A percentile compares a stretch with the other conserved stretches of the same genome.
Conservation (phyloP, 2,329 filamentous ascomycete genomes). For the Fusarium virguliforme region DNA sequence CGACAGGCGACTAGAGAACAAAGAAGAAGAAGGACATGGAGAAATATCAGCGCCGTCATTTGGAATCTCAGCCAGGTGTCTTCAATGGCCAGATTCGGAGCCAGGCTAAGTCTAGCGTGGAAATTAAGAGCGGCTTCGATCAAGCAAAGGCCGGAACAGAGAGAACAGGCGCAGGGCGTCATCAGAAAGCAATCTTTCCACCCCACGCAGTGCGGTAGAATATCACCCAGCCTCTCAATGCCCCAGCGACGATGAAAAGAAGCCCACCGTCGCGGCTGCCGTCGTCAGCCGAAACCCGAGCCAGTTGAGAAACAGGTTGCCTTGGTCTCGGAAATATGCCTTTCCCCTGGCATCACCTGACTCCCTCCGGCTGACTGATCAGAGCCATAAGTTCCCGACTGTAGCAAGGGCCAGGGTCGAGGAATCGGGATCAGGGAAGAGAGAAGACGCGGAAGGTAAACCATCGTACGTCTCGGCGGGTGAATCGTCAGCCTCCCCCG, state of each 20-base stretch:
- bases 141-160: slow-evolving; percentile 43
- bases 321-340: not conserved
- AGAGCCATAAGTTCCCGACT: not conserved
- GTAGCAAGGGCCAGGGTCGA: slow-evolving; percentile 28
- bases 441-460: slow-evolving; percentile 26
- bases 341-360: not conserved
- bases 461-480: slow-evolving; percentile 63
- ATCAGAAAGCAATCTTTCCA: slow-evolving; percentile 14
- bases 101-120: slow-evolving; percentile 51
- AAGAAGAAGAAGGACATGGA: slow-evolving; percentile 58
- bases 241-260: slow-evolving; percentile 11
- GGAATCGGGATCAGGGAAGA: slow-evolving; percentile 7
- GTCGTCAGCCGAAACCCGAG: not conserved
- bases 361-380: not conserved
- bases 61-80: slow-evolving; percentile 48
- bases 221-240: not conserved
- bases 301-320: slow-evolving; percentile 20
- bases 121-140: slow-evolving; percentile 34
- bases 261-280: slow-evolving; percentile 30
- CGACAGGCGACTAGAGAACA: slow-evolving; percentile 61
- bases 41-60: slow-evolving; percentile 55
- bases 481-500: slow-evolving; percentile 73
- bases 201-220: not conserved
- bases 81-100: slow-evolving; percentile 47
- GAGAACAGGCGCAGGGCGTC: slow-evolving; percentile 35